Evolutionary conservation across 805 yeast species (phyloP).

Genomic region (Brettanomyces naardenensis): DNA sequence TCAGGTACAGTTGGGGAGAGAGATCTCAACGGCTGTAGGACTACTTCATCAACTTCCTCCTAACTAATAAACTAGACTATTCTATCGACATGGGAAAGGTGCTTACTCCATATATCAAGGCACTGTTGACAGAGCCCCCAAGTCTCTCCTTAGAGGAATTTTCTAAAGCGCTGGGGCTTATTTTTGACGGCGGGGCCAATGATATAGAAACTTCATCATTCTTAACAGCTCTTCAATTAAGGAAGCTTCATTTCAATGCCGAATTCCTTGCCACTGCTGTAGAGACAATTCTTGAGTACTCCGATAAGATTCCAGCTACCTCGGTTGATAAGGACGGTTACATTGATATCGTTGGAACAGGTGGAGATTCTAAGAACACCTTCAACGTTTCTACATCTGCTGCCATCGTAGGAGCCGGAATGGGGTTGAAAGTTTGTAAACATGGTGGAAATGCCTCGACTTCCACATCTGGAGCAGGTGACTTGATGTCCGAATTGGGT

Average conservation of each 20-base stretch:
- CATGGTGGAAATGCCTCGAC: conserved; percentile 98
- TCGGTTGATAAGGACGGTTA: conserved; percentile 43
- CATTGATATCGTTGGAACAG: conserved; percentile 94
- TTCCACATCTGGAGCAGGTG: conserved; percentile 90
- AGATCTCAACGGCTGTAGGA: too few species aligned
- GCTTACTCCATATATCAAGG: conserved; percentile 54
- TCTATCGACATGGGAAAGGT: conserved; percentile 15
- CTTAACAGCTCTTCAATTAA: conserved; percentile 64
- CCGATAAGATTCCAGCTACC: conserved; percentile 43
- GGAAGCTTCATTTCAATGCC: conserved; percentile 74
- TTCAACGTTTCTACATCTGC: conserved; percentile 94
- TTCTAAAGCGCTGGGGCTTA: conserved; percentile 48
- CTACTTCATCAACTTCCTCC: too few species aligned
- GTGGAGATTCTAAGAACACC: conserved; percentile 97
- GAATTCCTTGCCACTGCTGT: conserved; percentile 85
- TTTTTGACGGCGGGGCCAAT: conserved; percentile 52
- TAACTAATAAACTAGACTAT: too few species aligned
- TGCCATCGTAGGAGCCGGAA: conserved; percentile 92
- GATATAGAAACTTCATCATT: conserved; percentile 74
- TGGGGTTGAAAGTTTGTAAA: conserved; percentile 72
- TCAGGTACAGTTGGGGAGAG: too few species aligned
- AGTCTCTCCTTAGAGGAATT: conserved; percentile 58
- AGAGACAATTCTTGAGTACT: conserved; percentile 56
- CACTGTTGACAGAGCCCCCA: conserved; percentile 53
- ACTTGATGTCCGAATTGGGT: conserved; percentile 72